Conservation (phyloP, 192 early-diverging fungal species). For the Haplosporangium gracile region DNA sequence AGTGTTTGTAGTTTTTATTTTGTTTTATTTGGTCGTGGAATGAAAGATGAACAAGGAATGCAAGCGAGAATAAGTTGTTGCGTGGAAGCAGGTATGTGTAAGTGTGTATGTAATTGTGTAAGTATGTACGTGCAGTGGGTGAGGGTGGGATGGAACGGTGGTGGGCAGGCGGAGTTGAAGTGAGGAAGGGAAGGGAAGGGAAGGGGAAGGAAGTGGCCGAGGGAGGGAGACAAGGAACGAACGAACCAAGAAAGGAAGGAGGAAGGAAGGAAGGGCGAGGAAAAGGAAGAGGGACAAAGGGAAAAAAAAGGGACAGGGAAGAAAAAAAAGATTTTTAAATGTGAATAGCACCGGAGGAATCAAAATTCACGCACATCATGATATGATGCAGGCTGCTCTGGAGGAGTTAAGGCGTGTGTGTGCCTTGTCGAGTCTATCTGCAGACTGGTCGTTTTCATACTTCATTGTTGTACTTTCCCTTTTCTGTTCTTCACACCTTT, state of each 20-base stretch:
- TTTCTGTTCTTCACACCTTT: too few relatives aligned
- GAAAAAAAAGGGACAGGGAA: background rate
- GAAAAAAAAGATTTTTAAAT: background rate
- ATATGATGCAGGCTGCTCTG: too few relatives aligned
- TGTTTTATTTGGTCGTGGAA: background rate
- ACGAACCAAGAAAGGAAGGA: background rate
- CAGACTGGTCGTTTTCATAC: too few relatives aligned
- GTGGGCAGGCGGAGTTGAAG: slow-evolving; percentile 9
- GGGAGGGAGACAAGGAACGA: background rate
- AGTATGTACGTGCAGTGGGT: background rate
- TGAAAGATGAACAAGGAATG: too few relatives aligned
- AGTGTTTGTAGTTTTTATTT: background rate
- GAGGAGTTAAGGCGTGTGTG: too few relatives aligned
- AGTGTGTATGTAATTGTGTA: background rate
- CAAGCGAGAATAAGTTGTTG: too few relatives aligned
- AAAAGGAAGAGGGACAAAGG: background rate
- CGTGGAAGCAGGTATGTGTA: background rate
- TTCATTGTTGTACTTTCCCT: too few relatives aligned
- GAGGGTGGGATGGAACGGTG: slow-evolving; percentile 1
- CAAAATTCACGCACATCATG: too few relatives aligned
- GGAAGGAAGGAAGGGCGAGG: background rate
- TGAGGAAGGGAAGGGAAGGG: background rate
- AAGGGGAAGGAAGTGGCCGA: background rate
- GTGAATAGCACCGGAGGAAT: too few relatives aligned
- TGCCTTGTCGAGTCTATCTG: too few relatives aligned